Percentiles rank a stretch among this genome's conserved stretches.
phyloP scores from a whole-genome alignment of 441 rosid genomes.

The Arabidopsis hybrid region DNA sequence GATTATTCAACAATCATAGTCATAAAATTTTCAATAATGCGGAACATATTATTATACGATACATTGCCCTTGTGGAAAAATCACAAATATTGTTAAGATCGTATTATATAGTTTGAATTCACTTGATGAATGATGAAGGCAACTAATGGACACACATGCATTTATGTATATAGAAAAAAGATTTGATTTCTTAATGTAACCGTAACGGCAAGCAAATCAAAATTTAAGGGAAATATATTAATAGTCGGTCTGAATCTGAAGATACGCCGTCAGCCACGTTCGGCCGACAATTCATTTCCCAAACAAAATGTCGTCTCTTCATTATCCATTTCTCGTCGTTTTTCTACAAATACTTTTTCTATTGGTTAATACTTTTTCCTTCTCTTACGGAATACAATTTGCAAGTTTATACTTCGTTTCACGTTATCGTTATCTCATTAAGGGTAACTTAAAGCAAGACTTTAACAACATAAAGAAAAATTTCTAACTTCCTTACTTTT shows the following conservation, averaged over 20 bases:
- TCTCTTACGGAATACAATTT: constrained; percentile 22
- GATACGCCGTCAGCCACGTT: constrained; percentile 46
- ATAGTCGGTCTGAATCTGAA: constrained; percentile 37
- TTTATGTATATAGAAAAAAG: not conserved
- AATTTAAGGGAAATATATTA: constrained; percentile 35
- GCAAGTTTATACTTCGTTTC: constrained; percentile 5
- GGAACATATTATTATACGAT: constrained; percentile 11
- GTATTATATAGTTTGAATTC: constrained; percentile 29
- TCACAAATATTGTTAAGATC: constrained; percentile 24
- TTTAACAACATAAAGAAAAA: not conserved
- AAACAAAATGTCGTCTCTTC: constrained; percentile 38
- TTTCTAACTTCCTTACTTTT: not conserved
- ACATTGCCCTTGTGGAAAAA: constrained; percentile 37
- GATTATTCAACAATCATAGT: constrained; percentile 26
- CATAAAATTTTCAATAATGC: constrained; percentile 18
- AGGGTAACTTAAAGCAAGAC: constrained; percentile 10
- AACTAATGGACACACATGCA: constrained; percentile 27
- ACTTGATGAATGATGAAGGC: constrained; percentile 33
- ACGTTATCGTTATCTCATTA: constrained; percentile 4
- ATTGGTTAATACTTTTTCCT: not conserved
- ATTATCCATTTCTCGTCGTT: constrained; percentile 35
- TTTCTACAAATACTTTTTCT: constrained; percentile 1
- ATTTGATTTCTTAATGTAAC: constrained; percentile 31
- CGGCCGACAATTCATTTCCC: constrained; percentile 42
- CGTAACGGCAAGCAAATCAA: constrained; percentile 45